Evolutionary conservation across 2,329 filamentous ascomycete genomes (phyloP).

Genomic region (Aaosphaeria pasadenensis): DNA sequence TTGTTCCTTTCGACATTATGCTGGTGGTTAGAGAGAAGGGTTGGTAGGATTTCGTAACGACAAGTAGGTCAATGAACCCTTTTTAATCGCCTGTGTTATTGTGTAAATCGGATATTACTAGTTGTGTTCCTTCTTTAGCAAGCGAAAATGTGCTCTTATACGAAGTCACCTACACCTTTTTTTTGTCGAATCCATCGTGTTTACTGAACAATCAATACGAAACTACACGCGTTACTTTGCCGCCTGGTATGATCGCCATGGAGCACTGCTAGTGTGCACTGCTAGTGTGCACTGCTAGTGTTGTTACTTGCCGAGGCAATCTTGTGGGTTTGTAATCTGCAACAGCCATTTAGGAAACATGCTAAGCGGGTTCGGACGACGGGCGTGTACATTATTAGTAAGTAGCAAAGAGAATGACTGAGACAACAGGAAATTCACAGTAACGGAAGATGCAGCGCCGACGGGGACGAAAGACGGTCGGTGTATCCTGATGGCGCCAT

Average conservation of each 20-base stretch:
- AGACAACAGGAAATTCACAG: background rate
- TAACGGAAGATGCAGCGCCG: background rate
- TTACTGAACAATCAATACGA: background rate
- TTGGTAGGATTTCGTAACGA: background rate
- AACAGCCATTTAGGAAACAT: background rate
- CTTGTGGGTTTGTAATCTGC: background rate
- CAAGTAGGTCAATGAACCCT: background rate
- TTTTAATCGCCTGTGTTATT: background rate
- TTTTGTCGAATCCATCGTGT: background rate
- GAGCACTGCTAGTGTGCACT: too few relatives aligned
- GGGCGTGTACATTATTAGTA: background rate
- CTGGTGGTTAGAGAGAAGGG: background rate
- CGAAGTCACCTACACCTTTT: background rate
- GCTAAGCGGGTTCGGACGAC: background rate
- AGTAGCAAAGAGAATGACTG: background rate
- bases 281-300: too few relatives aligned
- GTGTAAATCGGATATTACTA: background rate
- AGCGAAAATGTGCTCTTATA: background rate
- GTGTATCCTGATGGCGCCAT: background rate
- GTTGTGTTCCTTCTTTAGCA: background rate
- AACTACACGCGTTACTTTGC: background rate
- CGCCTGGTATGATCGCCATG: background rate
- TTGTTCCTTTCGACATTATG: background rate
- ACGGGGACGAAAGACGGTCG: background rate
- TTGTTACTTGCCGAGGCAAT: background rate